These are phyloP conservation scores for Ilex paraguariensis DNA, from an alignment of 305 asterid species.

Conservation along the genomic window DNA sequence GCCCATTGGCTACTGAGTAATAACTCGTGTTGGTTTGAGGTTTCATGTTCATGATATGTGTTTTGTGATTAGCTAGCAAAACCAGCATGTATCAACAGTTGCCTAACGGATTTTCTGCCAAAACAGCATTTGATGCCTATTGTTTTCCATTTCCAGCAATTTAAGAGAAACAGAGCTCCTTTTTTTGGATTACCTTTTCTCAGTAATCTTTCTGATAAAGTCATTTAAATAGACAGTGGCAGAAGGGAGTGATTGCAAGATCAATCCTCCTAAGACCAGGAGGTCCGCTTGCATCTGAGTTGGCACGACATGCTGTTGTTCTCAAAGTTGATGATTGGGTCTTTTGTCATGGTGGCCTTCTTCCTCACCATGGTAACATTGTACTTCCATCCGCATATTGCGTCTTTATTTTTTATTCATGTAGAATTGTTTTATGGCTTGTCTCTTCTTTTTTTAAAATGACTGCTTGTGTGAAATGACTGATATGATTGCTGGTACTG, in stretches of 20 bases:
- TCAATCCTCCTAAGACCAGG: constrained; percentile 87
- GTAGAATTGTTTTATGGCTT: too few relatives aligned
- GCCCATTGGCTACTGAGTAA: too few relatives aligned
- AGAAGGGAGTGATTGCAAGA: constrained; percentile 88
- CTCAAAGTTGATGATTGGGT: constrained; percentile 92
- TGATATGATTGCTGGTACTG: constrained; percentile 5
- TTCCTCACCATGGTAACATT: constrained; percentile 88
- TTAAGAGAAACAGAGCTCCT: too few relatives aligned
- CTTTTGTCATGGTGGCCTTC: constrained; percentile 97
- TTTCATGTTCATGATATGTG: too few relatives aligned
- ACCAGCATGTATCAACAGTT: too few relatives aligned
- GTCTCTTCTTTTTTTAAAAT: not conserved
- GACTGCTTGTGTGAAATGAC: constrained; percentile 6
- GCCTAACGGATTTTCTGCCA: too few relatives aligned
- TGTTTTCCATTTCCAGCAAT: constrained; percentile 2
- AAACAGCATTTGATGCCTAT: constrained; percentile 3
- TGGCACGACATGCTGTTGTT: constrained; percentile 74
- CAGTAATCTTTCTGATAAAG: constrained; percentile 29
- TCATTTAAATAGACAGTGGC: constrained; percentile 75
- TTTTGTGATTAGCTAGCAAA: too few relatives aligned
- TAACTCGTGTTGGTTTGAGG: too few relatives aligned
- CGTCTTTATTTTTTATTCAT: too few relatives aligned
- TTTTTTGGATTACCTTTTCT: not conserved
- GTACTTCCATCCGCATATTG: too few relatives aligned
- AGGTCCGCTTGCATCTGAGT: constrained; percentile 83